phyloP scores from a whole-genome alignment of 2,329 filamentous ascomycete species.

The Salinomyces thailandicus region DNA sequence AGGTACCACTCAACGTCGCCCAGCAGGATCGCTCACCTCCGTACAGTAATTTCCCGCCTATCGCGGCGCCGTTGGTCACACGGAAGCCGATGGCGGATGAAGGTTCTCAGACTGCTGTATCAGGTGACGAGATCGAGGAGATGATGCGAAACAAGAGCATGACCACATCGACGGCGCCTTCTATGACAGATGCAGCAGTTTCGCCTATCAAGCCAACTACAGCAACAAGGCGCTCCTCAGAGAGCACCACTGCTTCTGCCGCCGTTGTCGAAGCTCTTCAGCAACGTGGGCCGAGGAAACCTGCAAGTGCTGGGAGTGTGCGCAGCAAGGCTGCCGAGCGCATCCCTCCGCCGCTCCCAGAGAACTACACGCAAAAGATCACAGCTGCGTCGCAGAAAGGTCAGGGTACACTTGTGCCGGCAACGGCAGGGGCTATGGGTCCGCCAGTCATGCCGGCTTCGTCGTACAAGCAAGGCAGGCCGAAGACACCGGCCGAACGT shows the following conservation, averaged over 20 bases:
- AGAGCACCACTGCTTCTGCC: slow-evolving; percentile 6
- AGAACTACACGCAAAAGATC: slow-evolving; percentile 75
- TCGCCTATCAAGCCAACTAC: slow-evolving; percentile 10
- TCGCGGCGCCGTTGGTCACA: slow-evolving; percentile 2
- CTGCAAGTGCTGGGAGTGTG: slow-evolving; percentile 63
- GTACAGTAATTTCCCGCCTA: too few relatives aligned
- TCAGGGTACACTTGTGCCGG: slow-evolving; percentile 24
- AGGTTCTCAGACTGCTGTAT: slow-evolving; percentile 72
- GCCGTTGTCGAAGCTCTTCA: slow-evolving; percentile 12
- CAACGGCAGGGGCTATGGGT: slow-evolving; percentile 53
- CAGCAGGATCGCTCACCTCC: neutral
- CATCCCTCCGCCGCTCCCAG: slow-evolving; percentile 61
- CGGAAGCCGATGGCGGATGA: slow-evolving; percentile 45
- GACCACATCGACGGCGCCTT: slow-evolving; percentile 2
- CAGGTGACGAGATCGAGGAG: slow-evolving; percentile 69
- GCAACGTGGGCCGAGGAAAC: slow-evolving; percentile 36
- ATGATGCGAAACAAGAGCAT: slow-evolving; percentile 50
- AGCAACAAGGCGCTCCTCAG: slow-evolving; percentile 8
- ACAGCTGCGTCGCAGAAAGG: slow-evolving; percentile 59
- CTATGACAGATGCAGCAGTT: slow-evolving; percentile 9
- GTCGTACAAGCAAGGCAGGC: slow-evolving; percentile 42
- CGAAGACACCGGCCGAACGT: slow-evolving; percentile 19
- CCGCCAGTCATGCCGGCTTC: slow-evolving; percentile 78
- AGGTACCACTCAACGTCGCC: neutral
- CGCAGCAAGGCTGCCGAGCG: slow-evolving; percentile 37